These are phyloP conservation scores for Cucumis melo DNA, from an alignment of 306 rosid genomes.

Conservation along the genomic window DNA sequence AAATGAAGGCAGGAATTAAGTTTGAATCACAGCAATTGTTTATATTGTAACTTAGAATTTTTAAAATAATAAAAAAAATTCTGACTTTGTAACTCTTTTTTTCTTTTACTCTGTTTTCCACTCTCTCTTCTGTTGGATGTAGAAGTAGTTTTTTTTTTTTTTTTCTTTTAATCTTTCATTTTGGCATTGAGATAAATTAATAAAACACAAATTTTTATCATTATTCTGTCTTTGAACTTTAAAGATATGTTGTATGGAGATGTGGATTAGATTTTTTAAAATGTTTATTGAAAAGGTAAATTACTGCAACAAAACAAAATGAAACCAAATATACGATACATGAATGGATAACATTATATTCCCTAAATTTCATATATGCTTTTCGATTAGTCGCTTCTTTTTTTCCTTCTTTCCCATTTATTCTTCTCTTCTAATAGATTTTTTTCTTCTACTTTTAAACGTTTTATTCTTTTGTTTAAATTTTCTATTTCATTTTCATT, in stretches of 20 bases:
- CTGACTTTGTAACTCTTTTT: neutral
- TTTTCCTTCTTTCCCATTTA: too few relatives aligned
- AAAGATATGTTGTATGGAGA: neutral
- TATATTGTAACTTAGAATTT: neutral
- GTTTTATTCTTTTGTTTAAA: too few relatives aligned
- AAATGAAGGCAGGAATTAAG: conserved; percentile 39
- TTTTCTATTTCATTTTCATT: too few relatives aligned
- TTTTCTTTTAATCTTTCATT: neutral
- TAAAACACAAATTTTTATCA: neutral
- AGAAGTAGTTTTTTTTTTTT: neutral
- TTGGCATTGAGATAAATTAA: neutral
- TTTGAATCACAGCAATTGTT: conserved; percentile 19
- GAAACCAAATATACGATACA: too few relatives aligned
- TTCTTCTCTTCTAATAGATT: too few relatives aligned
- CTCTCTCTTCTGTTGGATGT: neutral
- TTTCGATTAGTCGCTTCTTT: too few relatives aligned
- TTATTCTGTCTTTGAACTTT: neutral
- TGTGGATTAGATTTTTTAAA: neutral
- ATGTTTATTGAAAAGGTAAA: neutral
- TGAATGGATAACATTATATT: too few relatives aligned
- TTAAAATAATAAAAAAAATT: neutral
- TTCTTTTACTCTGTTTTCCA: neutral
- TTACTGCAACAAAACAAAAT: neutral
- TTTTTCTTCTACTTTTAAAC: too few relatives aligned
- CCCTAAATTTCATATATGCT: too few relatives aligned